phyloP scores from a whole-genome alignment of 176 grass and related monocot species.

The Carex pumila region DNA sequence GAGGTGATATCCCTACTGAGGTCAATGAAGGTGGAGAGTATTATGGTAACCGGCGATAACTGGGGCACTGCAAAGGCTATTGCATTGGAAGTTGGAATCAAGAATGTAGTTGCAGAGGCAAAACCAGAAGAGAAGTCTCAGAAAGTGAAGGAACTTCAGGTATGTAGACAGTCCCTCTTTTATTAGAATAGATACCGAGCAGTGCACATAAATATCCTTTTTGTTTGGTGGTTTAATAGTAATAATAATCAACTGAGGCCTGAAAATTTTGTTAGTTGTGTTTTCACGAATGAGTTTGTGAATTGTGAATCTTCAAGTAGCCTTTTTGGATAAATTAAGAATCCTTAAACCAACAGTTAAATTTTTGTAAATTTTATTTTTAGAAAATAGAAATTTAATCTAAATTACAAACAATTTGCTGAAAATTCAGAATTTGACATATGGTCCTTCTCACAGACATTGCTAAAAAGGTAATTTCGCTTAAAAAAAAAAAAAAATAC shows the following conservation, averaged over 20 bases:
- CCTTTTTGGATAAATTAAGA: background rate
- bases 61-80: constrained; percentile 94
- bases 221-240: background rate
- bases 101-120: constrained; percentile 65
- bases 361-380: background rate
- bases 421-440: background rate
- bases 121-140: constrained; percentile 79
- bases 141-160: constrained; percentile 91
- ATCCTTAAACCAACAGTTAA: background rate
- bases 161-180: constrained; percentile 1
- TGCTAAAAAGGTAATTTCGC: background rate
- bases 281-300: background rate
- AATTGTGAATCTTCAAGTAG: background rate
- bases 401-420: background rate
- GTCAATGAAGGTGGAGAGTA: constrained; percentile 83
- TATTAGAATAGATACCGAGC: background rate
- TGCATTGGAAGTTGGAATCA: constrained; percentile 65
- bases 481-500: background rate
- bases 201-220: background rate
- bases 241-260: background rate
- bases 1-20: constrained; percentile 71
- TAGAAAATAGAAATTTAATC: background rate
- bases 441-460: background rate
- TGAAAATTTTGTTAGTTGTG: background rate
- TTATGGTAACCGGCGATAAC: constrained; percentile 98